Conservation (phyloP, 225 moss, liverwort and hornwort genomes). For the Climacium dendroides region DNA sequence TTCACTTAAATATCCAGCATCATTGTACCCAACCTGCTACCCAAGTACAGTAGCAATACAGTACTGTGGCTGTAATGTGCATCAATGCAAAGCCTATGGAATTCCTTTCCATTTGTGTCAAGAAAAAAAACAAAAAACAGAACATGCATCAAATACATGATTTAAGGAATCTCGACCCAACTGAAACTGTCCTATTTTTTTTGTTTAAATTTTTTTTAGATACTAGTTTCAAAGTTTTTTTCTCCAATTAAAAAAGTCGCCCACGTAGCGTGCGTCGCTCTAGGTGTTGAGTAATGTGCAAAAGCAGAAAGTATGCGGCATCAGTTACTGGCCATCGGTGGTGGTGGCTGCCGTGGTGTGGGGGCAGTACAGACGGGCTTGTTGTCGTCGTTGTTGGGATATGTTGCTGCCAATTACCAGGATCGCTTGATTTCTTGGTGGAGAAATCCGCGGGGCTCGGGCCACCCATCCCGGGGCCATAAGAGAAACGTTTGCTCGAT, state of each 20-base stretch:
- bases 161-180: no score
- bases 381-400: background rate
- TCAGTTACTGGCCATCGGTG: background rate
- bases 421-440: background rate
- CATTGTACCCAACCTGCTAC: background rate
- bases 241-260: background rate
- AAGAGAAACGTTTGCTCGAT: background rate
- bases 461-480: background rate
- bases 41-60: background rate
- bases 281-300: background rate
- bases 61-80: background rate
- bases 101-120: fast-evolving
- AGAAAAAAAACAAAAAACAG: no score
- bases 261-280: background rate
- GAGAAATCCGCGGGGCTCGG: background rate
- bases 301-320: background rate
- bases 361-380: background rate
- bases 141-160: background rate
- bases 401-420: background rate
- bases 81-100: background rate
- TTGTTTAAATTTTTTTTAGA: no score
- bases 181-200: background rate
- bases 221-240: background rate
- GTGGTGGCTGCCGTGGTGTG: background rate
- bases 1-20: background rate